Evolutionary conservation across 306 rosid species (phyloP), one percentile per base, ranked within the genome.

Genomic region (Arachis stenosperma): DNA sequence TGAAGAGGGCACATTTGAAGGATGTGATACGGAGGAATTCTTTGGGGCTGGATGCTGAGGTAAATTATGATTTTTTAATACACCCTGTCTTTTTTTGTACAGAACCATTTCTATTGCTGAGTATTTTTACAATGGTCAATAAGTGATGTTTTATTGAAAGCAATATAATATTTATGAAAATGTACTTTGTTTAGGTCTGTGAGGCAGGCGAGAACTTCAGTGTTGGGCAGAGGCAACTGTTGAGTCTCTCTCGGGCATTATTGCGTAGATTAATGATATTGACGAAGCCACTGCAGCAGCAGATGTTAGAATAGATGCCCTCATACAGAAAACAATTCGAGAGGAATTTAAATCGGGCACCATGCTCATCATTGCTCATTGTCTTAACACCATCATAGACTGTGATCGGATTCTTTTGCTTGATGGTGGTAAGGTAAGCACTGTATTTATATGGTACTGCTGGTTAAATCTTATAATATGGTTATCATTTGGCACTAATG

Each of bases 201-300:
- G 97, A 94, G 77, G 92, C 95, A 9, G 97, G 97, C 1, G 96
- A 94, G 75, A 94, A 94, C 78, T 94, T 91, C 83, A 94, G 98
- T 66, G 97, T 94, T 80, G 98, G 98, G 75, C 97, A 91, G 82
- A 85, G 96, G 81, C 98, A 94, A 65, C 83, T 94, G 66, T 67
- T 94, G 79, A 91, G 98, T 85, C 98, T 94, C 60, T 71, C 97
- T 10, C 83, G 97, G 81, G 94, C 98, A 73, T 81, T 94, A 70
- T 80, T 94, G 67, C 86, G 95, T 56, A 91, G 95, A 81, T 94
- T 96, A 29, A 94, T 87, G 84, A 88, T 94, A 64, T 86, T 74
- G 98, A 94, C 8, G 97, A 94, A 78, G 97, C 98, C 69, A 94
- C 98, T 36, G 97, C 98, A 59, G 92, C 97, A 11, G 97, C 91